Evolutionary conservation across 805 yeast species (phyloP), one percentile per base, ranked within the genome.

Genomic region (Ascoidea asiatica): DNA sequence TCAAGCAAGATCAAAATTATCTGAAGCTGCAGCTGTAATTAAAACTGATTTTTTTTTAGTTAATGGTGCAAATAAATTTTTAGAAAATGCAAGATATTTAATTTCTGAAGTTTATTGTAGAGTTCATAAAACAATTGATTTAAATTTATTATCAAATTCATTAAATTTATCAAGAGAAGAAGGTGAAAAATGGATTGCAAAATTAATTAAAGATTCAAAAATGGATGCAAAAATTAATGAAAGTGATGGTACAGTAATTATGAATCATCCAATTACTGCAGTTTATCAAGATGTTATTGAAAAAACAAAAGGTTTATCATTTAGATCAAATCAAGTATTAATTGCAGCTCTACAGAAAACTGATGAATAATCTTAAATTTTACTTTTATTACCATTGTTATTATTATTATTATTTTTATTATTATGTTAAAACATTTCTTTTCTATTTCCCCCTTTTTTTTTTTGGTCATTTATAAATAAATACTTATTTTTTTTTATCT

Each of bases 281-380:
- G 75, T 76, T 38, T 70, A 81, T 63, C 87, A 83, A 52, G 81
- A 79, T 51, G 73, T 83, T 37, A 72, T 74, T 50, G 84, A 79
- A 53, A 75, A 72, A 59, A 76, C 83, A n/a, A 79, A 78, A 66
- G 77, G 77, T 4, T 62, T 78, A 53, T 70, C 75, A 35, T 77
- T 72, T 64, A 71, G 75, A 54, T 72, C 81, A 18, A 71, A 68
- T 56, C 81, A 77, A 59, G 64, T 75, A 40, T 65, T 76, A 50
- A 67, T 69, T 45, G 67, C 69, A 46, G 69, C 73, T 43, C 47
- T 58, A 41, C 64, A 61, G 48, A 60, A 60, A 50, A 19, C 29
- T 39, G 42, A 7, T 21, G 42, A 39, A 18, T 21, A 11, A 23
- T 18, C 13, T 39, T 39, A 23, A 11, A 23, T 23, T 23, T 23